These are phyloP conservation scores for Cyberlindnera sargentensis DNA, from an alignment of 805 yeast genomes.

Conservation along the genomic window DNA sequence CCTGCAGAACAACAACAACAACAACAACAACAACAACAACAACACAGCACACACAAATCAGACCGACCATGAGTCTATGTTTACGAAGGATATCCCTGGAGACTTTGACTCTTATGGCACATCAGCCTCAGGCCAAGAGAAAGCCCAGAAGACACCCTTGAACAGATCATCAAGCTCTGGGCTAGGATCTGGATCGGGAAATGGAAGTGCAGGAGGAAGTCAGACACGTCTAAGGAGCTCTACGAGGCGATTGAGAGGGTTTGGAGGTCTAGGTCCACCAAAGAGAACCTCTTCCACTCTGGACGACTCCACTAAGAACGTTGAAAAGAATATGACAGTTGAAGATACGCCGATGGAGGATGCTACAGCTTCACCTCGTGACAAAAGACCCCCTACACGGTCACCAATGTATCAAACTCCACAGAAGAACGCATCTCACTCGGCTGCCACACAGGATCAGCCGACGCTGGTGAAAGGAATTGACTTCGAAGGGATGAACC, in stretches of 20 bases:
- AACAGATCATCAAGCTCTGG: conserved; percentile 9
- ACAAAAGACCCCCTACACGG: background rate
- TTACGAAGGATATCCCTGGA: conserved; percentile 12
- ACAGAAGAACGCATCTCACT: background rate
- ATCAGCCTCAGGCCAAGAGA: conserved; percentile 10
- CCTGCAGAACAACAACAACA: conserved; percentile 3
- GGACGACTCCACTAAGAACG: conserved; percentile 1
- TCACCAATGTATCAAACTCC: background rate
- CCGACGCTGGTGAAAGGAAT: background rate
- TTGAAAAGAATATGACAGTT: conserved; percentile 1
- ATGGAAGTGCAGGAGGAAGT: conserved; percentile 11
- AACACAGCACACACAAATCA: conserved; percentile 13
- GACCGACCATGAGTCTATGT: conserved; percentile 20
- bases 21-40: conserved; percentile 7
- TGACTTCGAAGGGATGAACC: conserved; percentile 33
- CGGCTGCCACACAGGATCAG: background rate
- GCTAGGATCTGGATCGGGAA: conserved; percentile 4
- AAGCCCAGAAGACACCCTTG: conserved; percentile 17
- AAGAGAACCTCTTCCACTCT: conserved; percentile 22
- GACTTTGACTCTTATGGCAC: conserved; percentile 12
- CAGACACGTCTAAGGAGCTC: conserved; percentile 22
- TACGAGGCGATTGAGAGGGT: conserved; percentile 22
- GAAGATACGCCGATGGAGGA: conserved; percentile 22
- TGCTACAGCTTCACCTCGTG: conserved; percentile 3
- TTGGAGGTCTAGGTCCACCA: conserved; percentile 30